These are phyloP conservation scores for Boechera retrofracta DNA, from an alignment of 345 rosid genomes.

Conservation along the genomic window DNA sequence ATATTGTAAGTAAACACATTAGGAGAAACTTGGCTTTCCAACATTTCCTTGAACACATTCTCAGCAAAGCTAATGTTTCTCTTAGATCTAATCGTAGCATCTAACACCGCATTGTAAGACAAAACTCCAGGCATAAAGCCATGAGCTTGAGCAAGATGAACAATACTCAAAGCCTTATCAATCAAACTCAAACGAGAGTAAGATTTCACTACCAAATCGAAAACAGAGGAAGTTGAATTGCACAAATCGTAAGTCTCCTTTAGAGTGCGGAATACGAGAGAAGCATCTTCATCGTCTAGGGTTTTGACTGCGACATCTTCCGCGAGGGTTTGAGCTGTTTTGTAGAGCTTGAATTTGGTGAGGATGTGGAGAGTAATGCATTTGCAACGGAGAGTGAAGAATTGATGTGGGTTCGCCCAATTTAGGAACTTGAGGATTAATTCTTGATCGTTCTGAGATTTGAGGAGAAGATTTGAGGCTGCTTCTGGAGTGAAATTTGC, in stretches of 20 bases:
- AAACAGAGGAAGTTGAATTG: conserved; percentile 76
- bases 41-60: conserved; percentile 66
- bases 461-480: conserved; percentile 64
- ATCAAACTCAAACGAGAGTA: conserved; percentile 64
- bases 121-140: conserved; percentile 96
- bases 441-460: conserved; percentile 63
- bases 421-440: conserved; percentile 62
- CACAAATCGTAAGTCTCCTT: conserved; percentile 66
- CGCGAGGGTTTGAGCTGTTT: conserved; percentile 70
- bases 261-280: conserved; percentile 61
- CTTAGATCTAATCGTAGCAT: conserved; percentile 67
- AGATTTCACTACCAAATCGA: conserved; percentile 85
- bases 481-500: conserved; percentile 74
- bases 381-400: conserved; percentile 74
- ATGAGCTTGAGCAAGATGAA: conserved; percentile 60
- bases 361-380: conserved; percentile 80
- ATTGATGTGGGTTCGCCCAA: conserved; percentile 69
- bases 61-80: conserved; percentile 58
- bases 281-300: conserved; percentile 47
- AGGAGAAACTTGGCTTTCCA: conserved; percentile 59
- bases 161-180: conserved; percentile 64
- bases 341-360: conserved; percentile 83
- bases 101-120: conserved; percentile 81
- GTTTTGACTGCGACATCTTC: conserved; percentile 61
- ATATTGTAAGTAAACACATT: conserved; percentile 89